phyloP scores from a whole-genome alignment of 257 asterid species.

The Nemophila menziesii region DNA sequence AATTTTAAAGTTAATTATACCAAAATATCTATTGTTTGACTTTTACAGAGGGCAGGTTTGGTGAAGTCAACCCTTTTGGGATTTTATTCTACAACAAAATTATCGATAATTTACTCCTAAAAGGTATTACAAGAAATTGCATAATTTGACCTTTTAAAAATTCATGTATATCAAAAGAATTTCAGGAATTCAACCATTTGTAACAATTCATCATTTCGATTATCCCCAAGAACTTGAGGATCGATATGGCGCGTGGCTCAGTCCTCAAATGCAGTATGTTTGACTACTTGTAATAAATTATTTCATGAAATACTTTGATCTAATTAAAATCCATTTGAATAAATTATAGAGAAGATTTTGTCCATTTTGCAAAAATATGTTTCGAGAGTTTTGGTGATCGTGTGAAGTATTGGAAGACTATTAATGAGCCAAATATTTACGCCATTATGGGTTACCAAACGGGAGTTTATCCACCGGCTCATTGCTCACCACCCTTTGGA shows the following conservation, averaged over 20 bases:
- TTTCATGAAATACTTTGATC: not conserved
- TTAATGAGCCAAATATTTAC: constrained; percentile 53
- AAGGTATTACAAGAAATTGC: constrained; percentile 21
- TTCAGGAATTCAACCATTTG: constrained; percentile 64
- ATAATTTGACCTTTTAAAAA: not conserved
- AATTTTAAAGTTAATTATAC: not conserved
- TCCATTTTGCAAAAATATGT: constrained; percentile 44
- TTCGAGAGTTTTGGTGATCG: constrained; percentile 49
- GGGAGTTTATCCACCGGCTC: constrained; percentile 47
- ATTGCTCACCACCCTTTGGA: constrained; percentile 69
- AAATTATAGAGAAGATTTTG: constrained; percentile 59
- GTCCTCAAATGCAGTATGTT: constrained; percentile 66
- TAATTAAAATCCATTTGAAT: not conserved
- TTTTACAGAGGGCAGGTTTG: constrained; percentile 48
- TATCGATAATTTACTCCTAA: constrained; percentile 36
- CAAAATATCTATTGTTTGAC: constrained; percentile 1
- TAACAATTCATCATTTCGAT: constrained; percentile 61
- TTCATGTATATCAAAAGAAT: too few relatives aligned
- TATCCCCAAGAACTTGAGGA: constrained; percentile 69
- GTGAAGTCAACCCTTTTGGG: constrained; percentile 41
- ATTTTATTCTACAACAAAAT: constrained; percentile 38
- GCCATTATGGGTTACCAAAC: constrained; percentile 34
- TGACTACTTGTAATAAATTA: not conserved
- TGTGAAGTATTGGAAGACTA: constrained; percentile 53
- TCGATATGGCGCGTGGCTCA: constrained; percentile 60